Conservation (phyloP, 345 rosid species). For the Hibiscus syriacus region DNA sequence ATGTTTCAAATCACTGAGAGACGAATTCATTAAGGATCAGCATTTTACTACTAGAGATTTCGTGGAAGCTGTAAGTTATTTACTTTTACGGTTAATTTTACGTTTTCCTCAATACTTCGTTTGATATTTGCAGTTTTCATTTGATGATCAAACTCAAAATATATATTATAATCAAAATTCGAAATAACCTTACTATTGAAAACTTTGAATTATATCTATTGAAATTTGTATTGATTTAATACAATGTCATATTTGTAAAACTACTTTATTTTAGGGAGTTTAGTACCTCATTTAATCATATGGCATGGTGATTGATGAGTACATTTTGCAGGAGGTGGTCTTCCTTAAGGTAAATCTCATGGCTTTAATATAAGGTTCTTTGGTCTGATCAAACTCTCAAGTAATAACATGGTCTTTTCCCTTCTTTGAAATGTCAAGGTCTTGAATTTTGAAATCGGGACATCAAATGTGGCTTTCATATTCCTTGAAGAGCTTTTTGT, state of each 20-base stretch:
- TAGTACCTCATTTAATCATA: neutral
- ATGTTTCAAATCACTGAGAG: slow-evolving; percentile 45
- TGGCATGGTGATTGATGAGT: slow-evolving; percentile 12
- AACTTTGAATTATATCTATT: neutral
- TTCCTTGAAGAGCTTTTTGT: slow-evolving; percentile 49
- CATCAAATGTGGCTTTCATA: slow-evolving; percentile 38
- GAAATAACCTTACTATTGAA: neutral
- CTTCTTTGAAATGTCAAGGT: slow-evolving; percentile 25
- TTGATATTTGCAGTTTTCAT: neutral
- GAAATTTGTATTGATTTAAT: neutral
- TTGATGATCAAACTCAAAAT: neutral
- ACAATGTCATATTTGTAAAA: neutral
- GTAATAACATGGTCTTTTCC: slow-evolving; percentile 8
- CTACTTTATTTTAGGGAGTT: neutral
- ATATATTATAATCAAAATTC: neutral
- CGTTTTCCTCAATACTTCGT: neutral
- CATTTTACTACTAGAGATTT: slow-evolving; percentile 62
- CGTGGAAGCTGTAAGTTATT: slow-evolving; percentile 64
- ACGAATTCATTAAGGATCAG: slow-evolving; percentile 48
- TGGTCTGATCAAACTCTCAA: neutral
- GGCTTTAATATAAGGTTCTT: neutral
- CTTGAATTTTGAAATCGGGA: slow-evolving; percentile 58
- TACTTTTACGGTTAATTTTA: too few species aligned
- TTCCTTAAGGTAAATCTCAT: slow-evolving; percentile 51
- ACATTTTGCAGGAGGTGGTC: slow-evolving; percentile 45